Evolutionary conservation across 2,329 filamentous ascomycete species (phyloP).

Genomic region (Phialemoniopsis sp.): DNA sequence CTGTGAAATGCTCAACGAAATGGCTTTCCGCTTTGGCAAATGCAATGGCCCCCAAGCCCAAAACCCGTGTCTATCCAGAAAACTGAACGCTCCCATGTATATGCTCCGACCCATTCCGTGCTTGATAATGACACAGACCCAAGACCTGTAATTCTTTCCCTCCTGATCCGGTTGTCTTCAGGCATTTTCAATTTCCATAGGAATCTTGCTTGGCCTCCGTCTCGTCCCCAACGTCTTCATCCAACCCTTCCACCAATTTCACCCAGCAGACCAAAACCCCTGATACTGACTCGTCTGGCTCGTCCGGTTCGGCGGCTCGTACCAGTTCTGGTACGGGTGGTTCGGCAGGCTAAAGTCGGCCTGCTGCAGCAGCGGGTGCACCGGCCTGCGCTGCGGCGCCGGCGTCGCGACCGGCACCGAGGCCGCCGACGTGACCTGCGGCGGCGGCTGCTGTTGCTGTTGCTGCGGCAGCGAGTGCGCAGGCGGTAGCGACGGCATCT

Average conservation of each 20-base stretch:
- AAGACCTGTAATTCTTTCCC: too few species aligned
- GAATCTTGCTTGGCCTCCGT: too few species aligned
- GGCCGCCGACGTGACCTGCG: slow-evolving; percentile 3
- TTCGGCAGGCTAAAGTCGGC: slow-evolving; percentile 76
- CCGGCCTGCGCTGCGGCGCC: slow-evolving; percentile 29
- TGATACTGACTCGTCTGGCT: slow-evolving; percentile 4
- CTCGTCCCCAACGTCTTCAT: too few species aligned
- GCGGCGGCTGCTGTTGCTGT: slow-evolving; percentile 5
- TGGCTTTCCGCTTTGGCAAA: too few species aligned
- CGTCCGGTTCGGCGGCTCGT: slow-evolving; percentile 61
- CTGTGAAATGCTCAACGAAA: too few species aligned
- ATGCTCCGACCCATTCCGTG: too few species aligned
- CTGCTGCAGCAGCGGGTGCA: slow-evolving; percentile 65
- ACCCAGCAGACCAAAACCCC: slow-evolving; percentile 1
- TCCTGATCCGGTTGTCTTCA: too few species aligned
- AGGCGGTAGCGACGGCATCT: slow-evolving; percentile 12
- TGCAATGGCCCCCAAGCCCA: too few species aligned
- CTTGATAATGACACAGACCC: too few species aligned
- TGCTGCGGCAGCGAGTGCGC: slow-evolving; percentile 15
- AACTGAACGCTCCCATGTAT: too few species aligned
- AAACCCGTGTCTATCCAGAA: too few species aligned
- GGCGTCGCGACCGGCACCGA: slow-evolving; percentile 14
- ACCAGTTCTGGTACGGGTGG: slow-evolving; percentile 78
- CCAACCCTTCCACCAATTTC: background rate
- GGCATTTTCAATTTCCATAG: too few species aligned